These are phyloP conservation scores for Podosphaera xanthii DNA, from an alignment of 2,329 filamentous ascomycete species.

Conservation along the genomic window DNA sequence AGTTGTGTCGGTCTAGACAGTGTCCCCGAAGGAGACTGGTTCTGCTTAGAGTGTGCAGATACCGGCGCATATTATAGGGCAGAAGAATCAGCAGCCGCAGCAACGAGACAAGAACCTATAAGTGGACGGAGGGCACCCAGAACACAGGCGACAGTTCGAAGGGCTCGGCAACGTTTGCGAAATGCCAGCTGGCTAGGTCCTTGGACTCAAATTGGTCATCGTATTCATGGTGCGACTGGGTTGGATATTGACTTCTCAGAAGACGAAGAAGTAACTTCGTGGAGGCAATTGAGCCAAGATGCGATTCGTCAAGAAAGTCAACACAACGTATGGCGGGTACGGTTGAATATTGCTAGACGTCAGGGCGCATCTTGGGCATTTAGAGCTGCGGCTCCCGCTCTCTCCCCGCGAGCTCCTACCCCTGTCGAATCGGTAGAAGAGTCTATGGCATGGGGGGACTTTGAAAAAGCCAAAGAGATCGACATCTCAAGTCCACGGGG, in stretches of 20 bases:
- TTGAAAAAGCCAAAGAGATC: slow-evolving; percentile 61
- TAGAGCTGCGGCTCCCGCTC: slow-evolving; percentile 39
- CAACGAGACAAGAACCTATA: slow-evolving; percentile 6
- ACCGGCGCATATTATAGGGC: slow-evolving; percentile 19
- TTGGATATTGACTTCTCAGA: slow-evolving; percentile 71
- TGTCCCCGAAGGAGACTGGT: slow-evolving; percentile 64
- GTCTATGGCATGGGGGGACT: slow-evolving; percentile 66
- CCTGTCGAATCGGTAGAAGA: slow-evolving; percentile 56
- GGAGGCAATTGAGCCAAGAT: slow-evolving; percentile 30
- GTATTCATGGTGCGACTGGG: slow-evolving; percentile 42
- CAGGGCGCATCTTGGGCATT: slow-evolving; percentile 57
- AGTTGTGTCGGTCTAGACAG: slow-evolving; percentile 68
- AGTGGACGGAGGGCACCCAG: slow-evolving; percentile 18
- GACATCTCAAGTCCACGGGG: slow-evolving; percentile 27
- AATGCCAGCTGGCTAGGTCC: slow-evolving; percentile 75
- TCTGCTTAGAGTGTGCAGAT: slow-evolving; percentile 60
- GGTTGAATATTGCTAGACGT: slow-evolving; percentile 58
- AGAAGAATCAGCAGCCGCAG: slow-evolving; percentile 6
- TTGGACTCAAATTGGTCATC: slow-evolving; percentile 42
- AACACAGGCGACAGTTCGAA: slow-evolving; percentile 33
- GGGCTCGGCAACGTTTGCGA: slow-evolving; percentile 38
- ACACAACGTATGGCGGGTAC: slow-evolving; percentile 55
- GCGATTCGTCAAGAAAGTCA: slow-evolving; percentile 30
- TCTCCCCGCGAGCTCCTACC: slow-evolving; percentile 24
- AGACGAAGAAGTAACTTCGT: slow-evolving; percentile 33